Evolutionary conservation across 2,329 filamentous ascomycete genomes (phyloP), one percentile per base, ranked within the genome.

Genomic region (Colletotrichum musicola): DNA sequence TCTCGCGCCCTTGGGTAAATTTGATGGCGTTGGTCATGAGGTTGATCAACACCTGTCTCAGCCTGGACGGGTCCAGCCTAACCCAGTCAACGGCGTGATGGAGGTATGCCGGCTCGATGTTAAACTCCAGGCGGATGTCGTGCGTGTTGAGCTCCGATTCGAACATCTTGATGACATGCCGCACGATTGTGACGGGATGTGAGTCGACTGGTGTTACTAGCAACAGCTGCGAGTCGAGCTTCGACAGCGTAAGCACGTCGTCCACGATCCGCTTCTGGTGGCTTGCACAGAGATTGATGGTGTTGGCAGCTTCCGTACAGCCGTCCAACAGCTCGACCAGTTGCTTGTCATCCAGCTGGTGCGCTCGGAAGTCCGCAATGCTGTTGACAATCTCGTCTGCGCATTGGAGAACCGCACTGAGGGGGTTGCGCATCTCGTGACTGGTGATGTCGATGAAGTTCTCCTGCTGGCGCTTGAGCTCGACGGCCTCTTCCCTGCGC

Each of bases 401-500:
- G 74, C 91, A 93, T 77, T 94, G 92, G 30, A 94, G 80, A 47
- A 94, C 90, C 5, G 92, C 92, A 27, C 89, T 92, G 3, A 94
- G 82, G 0, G 92, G 92, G 73, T 94, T 94, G 20, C 92, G 87
- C 89, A 93, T 92, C 74, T 93, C 91, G 77, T 93, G 91, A 70
- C 87, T 90, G 3, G 90, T 92, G 62, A 92, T 92, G 74, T 93
- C 90, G 72, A 93, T 92, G 74, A 92, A 92, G 71, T 92, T 92
- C 73, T 89, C 88, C 72, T 90, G 87, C 71, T 92, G 89, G 25
- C 89, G 85, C 78, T 96, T 96, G 69, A 94, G 85, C 76, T 95
- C 92, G 2, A 95, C 88, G 0, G 93, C 94, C 76, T 96, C 93
- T 74, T 95, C 89, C 74, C 93, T 91, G 66, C 93, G 89, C 51